Evolutionary conservation across 768 basidiomycete genomes (phyloP).

Genomic region (Boletus eberwhitei): DNA sequence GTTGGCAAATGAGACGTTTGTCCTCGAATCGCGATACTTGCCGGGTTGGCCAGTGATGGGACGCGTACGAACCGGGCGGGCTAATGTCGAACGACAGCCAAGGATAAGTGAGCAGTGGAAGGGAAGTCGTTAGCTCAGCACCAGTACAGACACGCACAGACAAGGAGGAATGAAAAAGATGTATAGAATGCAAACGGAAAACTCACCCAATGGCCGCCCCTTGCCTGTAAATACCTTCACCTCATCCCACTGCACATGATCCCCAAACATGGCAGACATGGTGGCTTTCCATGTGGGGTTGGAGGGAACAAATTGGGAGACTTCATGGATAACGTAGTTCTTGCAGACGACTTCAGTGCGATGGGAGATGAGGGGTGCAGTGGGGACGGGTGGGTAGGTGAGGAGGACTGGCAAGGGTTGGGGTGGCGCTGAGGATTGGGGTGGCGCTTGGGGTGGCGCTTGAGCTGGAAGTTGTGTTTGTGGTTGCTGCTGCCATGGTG

Average conservation of each 20-base stretch:
- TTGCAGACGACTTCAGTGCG: conserved; percentile 53
- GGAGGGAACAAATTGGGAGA: conserved; percentile 41
- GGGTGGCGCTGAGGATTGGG: background rate
- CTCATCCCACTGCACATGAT: conserved; percentile 79
- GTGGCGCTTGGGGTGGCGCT: background rate
- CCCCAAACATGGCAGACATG: conserved; percentile 81
- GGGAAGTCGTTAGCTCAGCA: background rate
- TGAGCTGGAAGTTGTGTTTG: background rate
- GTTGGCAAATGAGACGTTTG: conserved; percentile 77
- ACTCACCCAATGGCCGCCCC: conserved; percentile 60
- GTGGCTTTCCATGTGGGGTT: conserved; percentile 67
- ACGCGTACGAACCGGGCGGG: conserved; percentile 63
- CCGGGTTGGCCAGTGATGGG: conserved; percentile 78
- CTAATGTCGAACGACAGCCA: conserved; percentile 23
- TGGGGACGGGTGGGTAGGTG: conserved; percentile 8
- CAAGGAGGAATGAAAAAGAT: background rate
- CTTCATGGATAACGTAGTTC: conserved; percentile 72
- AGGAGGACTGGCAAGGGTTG: conserved; percentile 6
- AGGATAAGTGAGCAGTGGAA: background rate
- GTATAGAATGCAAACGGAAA: background rate
- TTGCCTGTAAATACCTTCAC: conserved; percentile 62
- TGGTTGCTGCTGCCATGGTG: conserved; percentile 1
- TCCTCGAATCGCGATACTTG: conserved; percentile 75
- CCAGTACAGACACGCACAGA: background rate
- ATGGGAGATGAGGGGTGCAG: conserved; percentile 20